Percentiles rank a stretch among this genome's conserved stretches.
Conservation (phyloP, 2,329 filamentous ascomycete genomes). For the Sordariomycetes sp. region DNA sequence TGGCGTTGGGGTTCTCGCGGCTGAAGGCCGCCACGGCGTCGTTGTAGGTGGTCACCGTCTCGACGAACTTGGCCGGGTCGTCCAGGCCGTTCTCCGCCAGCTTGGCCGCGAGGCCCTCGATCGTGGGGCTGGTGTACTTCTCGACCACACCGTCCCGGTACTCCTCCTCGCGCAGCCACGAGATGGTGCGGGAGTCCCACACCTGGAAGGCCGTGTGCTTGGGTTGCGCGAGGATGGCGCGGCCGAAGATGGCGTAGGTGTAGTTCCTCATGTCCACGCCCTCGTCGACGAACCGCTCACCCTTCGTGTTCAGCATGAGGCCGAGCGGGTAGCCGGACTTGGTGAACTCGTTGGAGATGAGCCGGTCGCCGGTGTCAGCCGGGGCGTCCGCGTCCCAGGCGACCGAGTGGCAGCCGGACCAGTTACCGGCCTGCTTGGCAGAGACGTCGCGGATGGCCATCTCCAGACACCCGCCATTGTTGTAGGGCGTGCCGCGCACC, state of each 20-base stretch:
- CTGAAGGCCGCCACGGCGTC: slow-evolving; percentile 37
- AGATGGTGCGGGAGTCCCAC: slow-evolving; percentile 43
- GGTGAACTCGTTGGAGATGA: slow-evolving; percentile 55
- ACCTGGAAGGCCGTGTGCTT: slow-evolving; percentile 51
- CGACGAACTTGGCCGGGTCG: slow-evolving; percentile 32
- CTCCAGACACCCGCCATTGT: slow-evolving; percentile 47
- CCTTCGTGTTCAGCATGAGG: slow-evolving; percentile 50
- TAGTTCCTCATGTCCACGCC: slow-evolving; percentile 55
- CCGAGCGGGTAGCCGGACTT: slow-evolving; percentile 60
- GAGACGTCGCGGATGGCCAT: slow-evolving; percentile 38
- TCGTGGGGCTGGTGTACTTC: slow-evolving; percentile 34
- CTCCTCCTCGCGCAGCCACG: slow-evolving; percentile 49
- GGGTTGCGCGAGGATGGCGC: slow-evolving; percentile 49
- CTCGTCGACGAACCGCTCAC: slow-evolving; percentile 55
- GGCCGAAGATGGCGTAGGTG: slow-evolving; percentile 56
- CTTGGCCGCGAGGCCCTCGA: slow-evolving; percentile 45
- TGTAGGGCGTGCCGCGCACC: slow-evolving; percentile 54
- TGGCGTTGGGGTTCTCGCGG: slow-evolving; percentile 27
- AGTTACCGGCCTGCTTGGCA: slow-evolving; percentile 45
- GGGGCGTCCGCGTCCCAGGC: slow-evolving; percentile 56
- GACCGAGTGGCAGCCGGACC: slow-evolving; percentile 54
- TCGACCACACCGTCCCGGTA: slow-evolving; percentile 48
- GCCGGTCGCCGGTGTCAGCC: slow-evolving; percentile 40
- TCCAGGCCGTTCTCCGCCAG: slow-evolving; percentile 34
- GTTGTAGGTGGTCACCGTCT: slow-evolving; percentile 46